Base-by-base conservation (phyloP, 2,329 filamentous ascomycete species). In the Aspergillus sp. region DNA sequence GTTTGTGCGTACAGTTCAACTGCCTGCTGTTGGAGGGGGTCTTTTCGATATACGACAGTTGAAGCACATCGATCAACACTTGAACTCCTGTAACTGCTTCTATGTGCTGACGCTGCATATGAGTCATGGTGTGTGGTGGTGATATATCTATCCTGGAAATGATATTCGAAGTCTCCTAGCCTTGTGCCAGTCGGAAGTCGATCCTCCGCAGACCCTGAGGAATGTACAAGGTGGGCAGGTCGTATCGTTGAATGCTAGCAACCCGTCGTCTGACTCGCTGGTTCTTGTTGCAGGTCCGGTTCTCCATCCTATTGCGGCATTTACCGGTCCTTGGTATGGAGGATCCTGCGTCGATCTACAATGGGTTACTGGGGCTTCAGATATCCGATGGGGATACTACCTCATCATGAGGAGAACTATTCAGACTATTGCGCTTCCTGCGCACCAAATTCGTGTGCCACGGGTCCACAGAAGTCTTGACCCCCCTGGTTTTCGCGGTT, bases 291-390 rank as follows among this genome's bases (percentile, higher is more conserved):
- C 48, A 19, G 53, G 38, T 55, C 53, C 39, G 32, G 49, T 41
- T 25, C 39, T 23, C 39, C 51, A 56, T 51, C 39, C 43, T 56
- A 58, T 55, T 54, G 57, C 57, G 57, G 58, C 58, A 65, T 65
- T 61, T 58, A 51, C 58, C 63, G 58, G 55, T 58, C 41, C 51
- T 41, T 66, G 65, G 65, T 67, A 67, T 67, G 65, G 65, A 61
- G 61, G 57, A 57, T 59, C 50, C 50, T 49, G 39, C 38, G 23
- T 59, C 13, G 45, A 52, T 59, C 60, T 56, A 47, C 59, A 59
- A 62, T 30, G 57, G 50, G 56, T 57, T 61, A 64, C 60, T 58
- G 57, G 53, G 59, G 54, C 52, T 47, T 55, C 41, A 47, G 53
- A 28, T 45, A 47, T 47, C 52, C 8, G 39, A 55, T 47, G 19